A percentile compares a stretch with the other conserved stretches of the same genome.
These are phyloP conservation scores for Ampelomyces quisqualis DNA, from an alignment of 2,329 filamentous ascomycete genomes.

Conservation along the genomic window DNA sequence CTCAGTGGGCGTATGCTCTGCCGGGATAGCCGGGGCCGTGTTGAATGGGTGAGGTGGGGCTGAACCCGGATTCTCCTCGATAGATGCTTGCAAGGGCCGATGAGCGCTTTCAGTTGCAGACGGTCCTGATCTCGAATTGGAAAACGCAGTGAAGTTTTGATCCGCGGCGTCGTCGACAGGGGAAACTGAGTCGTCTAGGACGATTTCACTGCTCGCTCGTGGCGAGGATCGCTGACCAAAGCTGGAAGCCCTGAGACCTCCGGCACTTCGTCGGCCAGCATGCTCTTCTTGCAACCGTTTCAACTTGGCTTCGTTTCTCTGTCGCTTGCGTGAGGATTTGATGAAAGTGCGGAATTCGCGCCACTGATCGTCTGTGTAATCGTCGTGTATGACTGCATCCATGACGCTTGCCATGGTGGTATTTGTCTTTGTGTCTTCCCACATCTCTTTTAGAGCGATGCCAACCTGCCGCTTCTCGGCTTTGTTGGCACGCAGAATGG, in stretches of 20 bases:
- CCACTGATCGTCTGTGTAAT: constrained; percentile 44
- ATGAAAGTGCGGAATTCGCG: constrained; percentile 46
- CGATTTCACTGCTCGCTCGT: constrained; percentile 26
- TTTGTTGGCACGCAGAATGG: constrained; percentile 44
- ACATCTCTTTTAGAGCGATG: constrained; percentile 47
- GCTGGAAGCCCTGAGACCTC: constrained; percentile 36
- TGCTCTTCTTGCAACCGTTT: constrained; percentile 17
- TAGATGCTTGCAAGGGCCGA: constrained; percentile 16
- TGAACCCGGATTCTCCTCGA: constrained; percentile 10
- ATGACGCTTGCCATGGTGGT: constrained; percentile 43
- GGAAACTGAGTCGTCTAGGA: constrained; percentile 28
- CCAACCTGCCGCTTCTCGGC: constrained; percentile 33
- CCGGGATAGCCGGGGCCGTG: constrained; percentile 31
- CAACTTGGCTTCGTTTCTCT: constrained; percentile 34
- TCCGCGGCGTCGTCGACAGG: constrained; percentile 23
- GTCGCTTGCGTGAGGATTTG: constrained; percentile 38
- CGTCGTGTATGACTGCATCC: constrained; percentile 47
- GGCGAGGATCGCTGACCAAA: constrained; percentile 25
- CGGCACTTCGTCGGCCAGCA: constrained; percentile 19
- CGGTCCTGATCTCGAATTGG: not conserved
- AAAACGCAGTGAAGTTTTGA: constrained; percentile 5
- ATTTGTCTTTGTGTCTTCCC: constrained; percentile 45
- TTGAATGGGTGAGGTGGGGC: constrained; percentile 29
- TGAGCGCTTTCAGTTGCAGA: constrained; percentile 23
- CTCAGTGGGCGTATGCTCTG: constrained; percentile 26